Base-by-base conservation (phyloP, 2,329 filamentous ascomycete species). In the Teratosphaeria pseudoeucalypti region DNA sequence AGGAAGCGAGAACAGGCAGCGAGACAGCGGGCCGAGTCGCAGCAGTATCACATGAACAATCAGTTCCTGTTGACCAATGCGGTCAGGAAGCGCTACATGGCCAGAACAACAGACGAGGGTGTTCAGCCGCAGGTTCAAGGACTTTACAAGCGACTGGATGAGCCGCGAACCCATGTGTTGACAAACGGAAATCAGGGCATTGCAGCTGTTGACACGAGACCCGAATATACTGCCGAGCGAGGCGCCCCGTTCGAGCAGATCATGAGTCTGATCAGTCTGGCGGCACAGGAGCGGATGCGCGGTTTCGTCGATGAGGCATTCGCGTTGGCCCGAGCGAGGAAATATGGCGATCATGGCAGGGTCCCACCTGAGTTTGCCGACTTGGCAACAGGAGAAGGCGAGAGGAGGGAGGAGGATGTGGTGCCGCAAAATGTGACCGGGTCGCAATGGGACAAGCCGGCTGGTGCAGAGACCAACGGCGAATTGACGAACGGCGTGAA, bases 241-340 rank as follows among this genome's bases (percentile, higher is more conserved):
- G 88, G 91, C 52, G 84, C 89, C 1, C 85, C 83, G 58, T 78
- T 96, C 37, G 87, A 88, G 14, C 91, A 96, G 62, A 88, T 96
- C 65, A 76, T 96, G 53, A 88, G 89, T 29, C 79, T 96, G 16
- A 72, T 96, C 60, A 94, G 90, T 6, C 81, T 96, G 59, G 89
- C 89, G 19, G 86, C 90, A 10, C 90, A 92, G 70, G 88, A 95
- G 66, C 83, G 90, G 32, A 67, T 96, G 43, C 82, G 89, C 57
- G 83, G 85, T 12, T 75, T 96, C 34, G 70, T 96, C 3, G 88
- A 92, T 68, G 91, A 96, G 67, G 85, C 90, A 11, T 83, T 85
- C 58, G 81, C 81, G 10, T 75, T 95, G 54, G 83, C 90, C 2
- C 80, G 81, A 61, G 88, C 84, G 61, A 84, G 92, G 58, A 87